phyloP scores from a whole-genome alignment of 495 filamentous ascomycete species.

The Tuber aestivum region DNA sequence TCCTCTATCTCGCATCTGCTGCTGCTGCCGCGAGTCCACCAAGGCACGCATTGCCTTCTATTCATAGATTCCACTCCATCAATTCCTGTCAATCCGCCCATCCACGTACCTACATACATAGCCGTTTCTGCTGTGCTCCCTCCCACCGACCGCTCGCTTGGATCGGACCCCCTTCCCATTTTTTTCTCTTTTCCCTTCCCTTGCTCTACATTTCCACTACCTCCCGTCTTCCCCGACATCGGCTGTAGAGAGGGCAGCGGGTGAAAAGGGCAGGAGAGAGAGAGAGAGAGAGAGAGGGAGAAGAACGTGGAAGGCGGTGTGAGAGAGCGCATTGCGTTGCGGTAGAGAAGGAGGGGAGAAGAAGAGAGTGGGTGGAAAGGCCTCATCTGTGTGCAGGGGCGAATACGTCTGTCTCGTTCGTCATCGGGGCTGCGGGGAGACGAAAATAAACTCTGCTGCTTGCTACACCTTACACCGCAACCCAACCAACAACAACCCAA shows the following conservation, averaged over 20 bases:
- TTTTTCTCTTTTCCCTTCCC: background rate
- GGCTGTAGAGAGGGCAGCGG: constrained; percentile 15
- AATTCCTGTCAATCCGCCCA: constrained; percentile 13
- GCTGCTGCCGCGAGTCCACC: constrained; percentile 22
- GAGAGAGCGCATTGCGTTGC: constrained; percentile 15
- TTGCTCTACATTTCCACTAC: constrained; percentile 8
- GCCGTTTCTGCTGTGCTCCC: constrained; percentile 38
- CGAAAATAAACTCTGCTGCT: constrained; percentile 32
- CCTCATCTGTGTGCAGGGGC: constrained; percentile 29
- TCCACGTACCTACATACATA: constrained; percentile 22
- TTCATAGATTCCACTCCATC: constrained; percentile 34
- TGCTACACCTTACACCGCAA: constrained; percentile 4
- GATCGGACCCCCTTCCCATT: constrained; percentile 15
- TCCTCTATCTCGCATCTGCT: constrained; percentile 17
- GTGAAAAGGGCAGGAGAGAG: constrained; percentile 15
- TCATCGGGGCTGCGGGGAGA: constrained; percentile 31
- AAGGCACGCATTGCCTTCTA: constrained; percentile 26
- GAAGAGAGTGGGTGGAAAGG: constrained; percentile 20
- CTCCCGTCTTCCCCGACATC: constrained; percentile 28
- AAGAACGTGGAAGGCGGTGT: constrained; percentile 22
- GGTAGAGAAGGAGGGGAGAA: constrained; percentile 9
- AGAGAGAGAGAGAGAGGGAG: too few species aligned
- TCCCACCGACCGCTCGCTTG: constrained; percentile 37
- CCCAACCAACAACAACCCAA: constrained; percentile 7
- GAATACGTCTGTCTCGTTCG: constrained; percentile 24